Percentiles rank a stretch among this genome's conserved stretches.
Conservation (phyloP, 768 basidiomycete genomes). For the Rhodotorula babjevae region DNA sequence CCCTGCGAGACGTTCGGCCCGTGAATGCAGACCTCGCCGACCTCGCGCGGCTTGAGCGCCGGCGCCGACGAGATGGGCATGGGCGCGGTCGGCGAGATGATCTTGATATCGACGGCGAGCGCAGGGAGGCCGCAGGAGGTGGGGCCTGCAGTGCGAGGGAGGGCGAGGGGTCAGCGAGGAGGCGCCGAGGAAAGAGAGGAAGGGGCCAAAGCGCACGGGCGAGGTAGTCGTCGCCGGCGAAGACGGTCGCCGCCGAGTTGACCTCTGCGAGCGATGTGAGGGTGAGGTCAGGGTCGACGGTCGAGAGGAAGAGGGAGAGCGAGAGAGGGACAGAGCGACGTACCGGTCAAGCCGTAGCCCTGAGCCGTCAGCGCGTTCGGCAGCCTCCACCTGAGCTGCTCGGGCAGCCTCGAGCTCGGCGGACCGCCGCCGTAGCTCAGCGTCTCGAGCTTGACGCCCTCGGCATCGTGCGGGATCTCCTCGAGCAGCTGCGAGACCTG, state of each 20-base stretch:
- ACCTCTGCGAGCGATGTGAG: constrained; percentile 55
- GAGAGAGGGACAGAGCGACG: not conserved
- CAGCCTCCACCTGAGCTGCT: constrained; percentile 28
- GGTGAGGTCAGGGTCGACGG: constrained; percentile 37
- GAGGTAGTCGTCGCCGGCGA: constrained; percentile 61
- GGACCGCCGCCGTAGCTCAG: constrained; percentile 45
- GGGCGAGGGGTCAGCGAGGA: too few species aligned
- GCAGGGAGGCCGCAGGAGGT: constrained; percentile 53
- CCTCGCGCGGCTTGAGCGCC: constrained; percentile 6
- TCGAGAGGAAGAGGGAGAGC: constrained; percentile 45
- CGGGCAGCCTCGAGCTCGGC: constrained; percentile 34
- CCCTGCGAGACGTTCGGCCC: constrained; percentile 38
- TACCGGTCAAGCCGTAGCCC: constrained; percentile 31
- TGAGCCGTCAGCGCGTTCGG: constrained; percentile 11
- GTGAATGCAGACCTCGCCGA: constrained; percentile 44
- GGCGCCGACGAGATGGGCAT: not conserved
- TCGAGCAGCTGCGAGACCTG: constrained; percentile 62
- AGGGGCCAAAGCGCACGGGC: constrained; percentile 49
- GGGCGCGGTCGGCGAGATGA: constrained; percentile 46
- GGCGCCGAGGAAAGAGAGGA: constrained; percentile 5
- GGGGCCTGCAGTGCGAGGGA: constrained; percentile 13
- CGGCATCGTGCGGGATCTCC: not conserved
- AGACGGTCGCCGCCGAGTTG: constrained; percentile 57
- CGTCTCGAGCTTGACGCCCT: constrained; percentile 29
- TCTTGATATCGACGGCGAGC: constrained; percentile 58